Conservation (phyloP, 2,329 filamentous ascomycete species). For the Botrytis hyacinthi region DNA sequence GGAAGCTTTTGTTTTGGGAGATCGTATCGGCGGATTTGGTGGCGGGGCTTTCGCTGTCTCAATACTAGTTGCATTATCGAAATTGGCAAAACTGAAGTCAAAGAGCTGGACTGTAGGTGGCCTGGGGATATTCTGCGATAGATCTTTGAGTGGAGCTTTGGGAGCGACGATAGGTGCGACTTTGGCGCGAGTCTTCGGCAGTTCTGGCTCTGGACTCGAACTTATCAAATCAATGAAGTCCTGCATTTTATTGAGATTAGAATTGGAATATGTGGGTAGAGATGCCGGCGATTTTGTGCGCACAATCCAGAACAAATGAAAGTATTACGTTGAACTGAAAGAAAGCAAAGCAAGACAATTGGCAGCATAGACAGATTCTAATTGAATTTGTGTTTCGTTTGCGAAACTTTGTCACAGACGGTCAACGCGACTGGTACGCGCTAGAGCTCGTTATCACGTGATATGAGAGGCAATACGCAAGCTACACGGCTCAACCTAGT, state of each 20-base stretch:
- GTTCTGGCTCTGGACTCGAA: constrained; percentile 17
- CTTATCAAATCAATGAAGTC: constrained; percentile 9
- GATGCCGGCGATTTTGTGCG: background rate
- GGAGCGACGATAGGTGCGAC: background rate
- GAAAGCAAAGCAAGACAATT: background rate
- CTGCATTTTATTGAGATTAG: background rate
- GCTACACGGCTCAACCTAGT: too few species aligned
- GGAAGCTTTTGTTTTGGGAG: background rate
- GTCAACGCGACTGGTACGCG: background rate
- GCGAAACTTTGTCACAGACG: background rate
- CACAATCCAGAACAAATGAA: background rate
- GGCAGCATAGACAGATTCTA: background rate
- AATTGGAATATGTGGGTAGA: background rate
- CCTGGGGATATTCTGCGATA: background rate
- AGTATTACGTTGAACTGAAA: background rate
- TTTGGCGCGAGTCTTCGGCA: background rate
- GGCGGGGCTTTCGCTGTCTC: background rate
- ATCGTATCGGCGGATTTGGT: background rate
- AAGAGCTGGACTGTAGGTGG: background rate
- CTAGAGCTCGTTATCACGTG: background rate
- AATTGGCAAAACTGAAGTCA: background rate
- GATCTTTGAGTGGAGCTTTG: background rate
- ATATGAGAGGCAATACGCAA: too few species aligned
- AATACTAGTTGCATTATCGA: background rate
- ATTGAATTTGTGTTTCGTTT: background rate